Evolutionary conservation across 1,284 basidiomycete genomes (phyloP), one percentile per base, ranked within the genome.

Genomic region (Boletus semigastroideus): DNA sequence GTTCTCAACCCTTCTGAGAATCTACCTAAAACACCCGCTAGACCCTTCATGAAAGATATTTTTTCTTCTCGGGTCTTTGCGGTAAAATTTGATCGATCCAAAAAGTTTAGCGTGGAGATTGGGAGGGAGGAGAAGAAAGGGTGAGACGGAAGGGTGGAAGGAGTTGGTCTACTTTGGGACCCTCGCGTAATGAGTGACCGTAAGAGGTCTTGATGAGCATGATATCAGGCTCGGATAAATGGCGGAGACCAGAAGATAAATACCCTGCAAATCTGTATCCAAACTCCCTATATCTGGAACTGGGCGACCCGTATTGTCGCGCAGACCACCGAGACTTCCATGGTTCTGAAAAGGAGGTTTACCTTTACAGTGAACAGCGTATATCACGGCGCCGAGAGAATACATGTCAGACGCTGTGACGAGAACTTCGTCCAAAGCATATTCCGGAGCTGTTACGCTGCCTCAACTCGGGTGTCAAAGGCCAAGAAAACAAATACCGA

Each of bases 81-180:
- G 2, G 94, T 92, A 67, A 99, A 99, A 53, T 87, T 95, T 13
- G 95, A 92, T 5, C 96, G 85, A 64, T 98, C 96, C 55, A 99
- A 77, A 73, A 98, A 99, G 65, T 94, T 96, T 34, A 99, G 80
- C 0, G 96, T 98, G 1, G 93, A 96, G 33, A 99, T 95, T 14
- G 96, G 91, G n/a, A 98, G 77, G 9, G 94, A 95, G 5, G 93
- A 96, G 74, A 99, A 99, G 78, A 97, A 98, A 0, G 89, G 68
- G 59, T 93, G 87, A 0, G 86, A 80, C 8, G 92, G 87, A 37
- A 99, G 83, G 1, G 86, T 83, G 4, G 82, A 74, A 3, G 96
- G 90, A 0, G 85, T 84, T 13, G 94, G 86, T 25, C 97, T 77
- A 42, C 77, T 78, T 31, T 79, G 77, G 14, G 90, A 82, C 57